Base-by-base conservation (phyloP, 768 basidiomycete species). In the Lactarius indigo region DNA sequence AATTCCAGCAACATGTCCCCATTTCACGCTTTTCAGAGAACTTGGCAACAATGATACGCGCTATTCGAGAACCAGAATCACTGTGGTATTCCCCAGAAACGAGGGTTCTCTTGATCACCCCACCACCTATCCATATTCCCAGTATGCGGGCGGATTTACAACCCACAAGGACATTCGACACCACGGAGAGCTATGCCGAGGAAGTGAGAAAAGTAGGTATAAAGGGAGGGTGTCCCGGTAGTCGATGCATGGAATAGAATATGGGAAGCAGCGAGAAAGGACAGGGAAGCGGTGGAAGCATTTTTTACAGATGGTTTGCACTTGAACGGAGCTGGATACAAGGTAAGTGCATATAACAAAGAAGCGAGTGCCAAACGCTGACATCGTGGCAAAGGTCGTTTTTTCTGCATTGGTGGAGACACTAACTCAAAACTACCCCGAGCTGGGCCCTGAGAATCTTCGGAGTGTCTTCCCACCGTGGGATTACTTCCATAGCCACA, bases 231-330 rank as follows among this genome's bases (percentile, higher is more conserved):
- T 1, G 82, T 95, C 2, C 82, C 85, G 1, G 82, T 89, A 12
- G 84, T 89, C 1, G 94, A 97, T 76, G 78, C 87, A 13, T 96
- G 91, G 89, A 85, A 81, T 12, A 78, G 74, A 18, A 70, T 96
- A n/a, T 92, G 87, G 81, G 80, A 87, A n/a, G 86, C 82, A 6
- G 86, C 89, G n/a, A 91, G 86, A 0, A 76, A 83, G 68, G 78
- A 85, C 8, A 86, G 89, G 73, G 75, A 76, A 33, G 78, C 78
- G 1, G 76, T 92, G 58, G 79, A 76, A 31, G 76, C 71, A 54
- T 89, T 82, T 72, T 75, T 92, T 61, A 76, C 73, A 50, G 95
- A 97, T 73, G 95, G 95, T 2, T 76, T 97, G 59, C 95, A 97
- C 76, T 76, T 94, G 72, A 92, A 84, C 61, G 80, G 75, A n/a